Evolutionary conservation across 2,329 filamentous ascomycete genomes (phyloP).

Genomic region (Epichloe scottii): DNA sequence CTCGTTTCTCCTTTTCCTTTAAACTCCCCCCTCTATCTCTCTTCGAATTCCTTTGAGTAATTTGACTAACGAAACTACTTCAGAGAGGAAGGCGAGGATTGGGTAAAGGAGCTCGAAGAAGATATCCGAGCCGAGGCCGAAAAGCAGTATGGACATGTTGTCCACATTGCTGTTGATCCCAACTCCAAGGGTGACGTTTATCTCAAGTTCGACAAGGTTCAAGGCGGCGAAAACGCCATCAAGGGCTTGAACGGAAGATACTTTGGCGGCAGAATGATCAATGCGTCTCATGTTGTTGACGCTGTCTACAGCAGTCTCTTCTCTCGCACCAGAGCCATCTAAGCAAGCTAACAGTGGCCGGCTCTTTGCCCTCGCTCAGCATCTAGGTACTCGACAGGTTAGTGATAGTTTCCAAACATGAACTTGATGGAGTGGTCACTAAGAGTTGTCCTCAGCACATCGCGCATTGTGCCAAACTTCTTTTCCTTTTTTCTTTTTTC

Average conservation of each 20-base stretch:
- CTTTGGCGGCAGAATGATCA: slow-evolving; percentile 88
- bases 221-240: slow-evolving; percentile 93
- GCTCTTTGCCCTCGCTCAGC: slow-evolving; percentile 22
- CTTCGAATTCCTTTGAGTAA: not conserved
- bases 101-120: slow-evolving; percentile 88
- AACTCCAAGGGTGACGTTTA: slow-evolving; percentile 95
- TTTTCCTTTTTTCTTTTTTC: not conserved
- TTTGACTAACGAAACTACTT: slow-evolving; percentile 19
- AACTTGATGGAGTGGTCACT: not conserved
- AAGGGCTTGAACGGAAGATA: slow-evolving; percentile 94
- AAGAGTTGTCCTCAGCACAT: slow-evolving; percentile 1
- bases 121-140: slow-evolving; percentile 90
- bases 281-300: slow-evolving; percentile 90
- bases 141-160: slow-evolving; percentile 89
- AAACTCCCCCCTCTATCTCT: not conserved
- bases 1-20: not conserved
- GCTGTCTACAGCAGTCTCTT: slow-evolving; percentile 97
- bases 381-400: slow-evolving; percentile 37
- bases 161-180: slow-evolving; percentile 90
- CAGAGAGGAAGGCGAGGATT: slow-evolving; percentile 74
- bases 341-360: slow-evolving; percentile 40
- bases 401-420: slow-evolving; percentile 14
- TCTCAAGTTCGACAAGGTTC: slow-evolving; percentile 92
- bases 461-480: not conserved
- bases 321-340: slow-evolving; percentile 73